Evolutionary conservation across 805 yeast genomes (phyloP), one percentile per base, ranked within the genome.

Genomic region (Monosporozyma siamensis): DNA sequence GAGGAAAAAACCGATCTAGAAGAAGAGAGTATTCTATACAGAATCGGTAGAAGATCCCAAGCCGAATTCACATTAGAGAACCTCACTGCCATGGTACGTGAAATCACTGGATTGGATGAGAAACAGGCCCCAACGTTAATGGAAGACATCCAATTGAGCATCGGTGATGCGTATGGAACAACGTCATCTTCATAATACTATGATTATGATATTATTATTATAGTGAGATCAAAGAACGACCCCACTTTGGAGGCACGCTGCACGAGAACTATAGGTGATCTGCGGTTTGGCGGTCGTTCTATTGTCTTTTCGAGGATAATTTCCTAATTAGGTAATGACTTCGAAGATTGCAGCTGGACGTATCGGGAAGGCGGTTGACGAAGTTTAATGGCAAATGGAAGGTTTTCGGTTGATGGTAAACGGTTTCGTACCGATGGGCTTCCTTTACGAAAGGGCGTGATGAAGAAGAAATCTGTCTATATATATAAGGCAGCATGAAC

Each of bases 21-120:
- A 21, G 54, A 53, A 10, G 55, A 48, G 4, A 44, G 48, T 11
- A 46, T 48, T 1, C 39, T 48, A 5, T 60, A 55, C 48, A 41
- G 55, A 17, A 40, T 58, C 2, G 65, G 64, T 2, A 52, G 57
- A 47, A 43, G 62, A 34, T 52, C 63, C 4, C 54, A 48, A 29
- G 46, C 45, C 2, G 65, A 59, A 30, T 56, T 60, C 38, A 50
- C 45, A 6, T 24, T 52, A 22, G 47, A 49, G 7, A 42, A 59
- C 3, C 43, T 60, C 11, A 44, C 49, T 3, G 36, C 14, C 15
- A 30, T 58, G 41, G 50, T 58, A 15, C 44, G 46, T 24, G 46
- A 50, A 26, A 44, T 55, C 4, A 45, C 56, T 48, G 51, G 49
- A 2, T 30, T 57, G 8, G 39, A 25, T 10, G 46, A 40, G 4